Evolutionary conservation across 2,329 filamentous ascomycete genomes (phyloP), one percentile per base, ranked within the genome.

Genomic region (Leptographium radiaticola): DNA sequence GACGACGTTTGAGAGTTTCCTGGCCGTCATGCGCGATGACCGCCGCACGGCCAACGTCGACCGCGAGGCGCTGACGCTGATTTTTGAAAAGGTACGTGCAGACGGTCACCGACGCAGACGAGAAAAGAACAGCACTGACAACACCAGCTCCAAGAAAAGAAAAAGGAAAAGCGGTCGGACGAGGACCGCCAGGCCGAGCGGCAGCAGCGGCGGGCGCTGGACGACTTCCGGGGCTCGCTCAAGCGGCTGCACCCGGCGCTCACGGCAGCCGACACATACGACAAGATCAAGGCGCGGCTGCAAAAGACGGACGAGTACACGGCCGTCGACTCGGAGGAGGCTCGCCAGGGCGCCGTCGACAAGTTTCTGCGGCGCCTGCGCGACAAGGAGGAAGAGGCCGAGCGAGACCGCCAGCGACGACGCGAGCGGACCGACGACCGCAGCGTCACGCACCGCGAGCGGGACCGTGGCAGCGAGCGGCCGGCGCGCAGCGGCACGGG

Each of bases 231-330:
- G 56, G 87, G 85, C 30, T 81, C 81, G 52, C 87, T 98, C 66
- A 96, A 95, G 71, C 89, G 87, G 63, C 74, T 96, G 51, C 89
- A 96, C 12, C 93, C 93, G 39, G 86, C 90, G 15, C 79, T 98
- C 59, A 73, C 79, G 36, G 66, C 82, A 52, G 78, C 78, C 62
- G 91, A 97, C 67, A 89, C 84, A 55, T 98, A 89, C 80, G 91
- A 97, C 62, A 84, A 87, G 72, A 80, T 96, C 64, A 84, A 84
- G 65, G 75, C 84, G 61, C 85, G 88, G 58, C 75, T 98, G 59
- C 81, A 87, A 62, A 87, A 87, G 64, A 80, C 80, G 61, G 83
- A 89, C 56, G 93, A 97, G 68, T 98, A 87, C 71, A 81, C 85
- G 67, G 85, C 85, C 52, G 78, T 97, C 49, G 76, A 83, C 59